These are phyloP conservation scores for Centaurea solstitialis DNA, from an alignment of 129 eudicot genomes.

Conservation along the genomic window DNA sequence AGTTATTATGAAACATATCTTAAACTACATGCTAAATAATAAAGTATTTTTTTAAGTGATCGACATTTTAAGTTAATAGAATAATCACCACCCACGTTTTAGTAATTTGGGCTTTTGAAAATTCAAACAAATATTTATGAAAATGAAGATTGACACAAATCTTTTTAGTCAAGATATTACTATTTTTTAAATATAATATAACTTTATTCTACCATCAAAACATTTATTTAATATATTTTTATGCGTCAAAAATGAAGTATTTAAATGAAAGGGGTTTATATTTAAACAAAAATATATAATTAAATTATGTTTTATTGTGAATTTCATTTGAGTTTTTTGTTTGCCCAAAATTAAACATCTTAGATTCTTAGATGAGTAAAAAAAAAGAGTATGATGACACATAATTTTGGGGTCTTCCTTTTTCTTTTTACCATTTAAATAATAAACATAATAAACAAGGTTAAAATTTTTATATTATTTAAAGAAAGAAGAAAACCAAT, in stretches of 20 bases:
- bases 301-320: not conserved
- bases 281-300: not conserved
- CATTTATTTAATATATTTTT: not conserved
- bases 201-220: not conserved
- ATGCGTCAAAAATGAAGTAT: not conserved
- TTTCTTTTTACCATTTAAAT: not conserved
- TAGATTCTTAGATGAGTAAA: not conserved
- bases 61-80: not conserved
- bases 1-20: no score
- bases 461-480: not conserved
- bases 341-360: not conserved
- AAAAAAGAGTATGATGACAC: not conserved
- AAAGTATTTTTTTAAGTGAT: not conserved
- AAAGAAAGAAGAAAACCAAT: slow-evolving; percentile 22
- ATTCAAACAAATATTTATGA: not conserved
- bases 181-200: not conserved
- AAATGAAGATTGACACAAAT: not conserved
- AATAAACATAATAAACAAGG: not conserved
- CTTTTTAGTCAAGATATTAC: not conserved
- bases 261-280: not conserved
- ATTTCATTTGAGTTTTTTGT: not conserved
- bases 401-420: not conserved
- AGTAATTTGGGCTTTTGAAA: not conserved
- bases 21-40: not conserved
- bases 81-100: not conserved